phyloP scores from a whole-genome alignment of 768 basidiomycete genomes.

The Mycena venus region DNA sequence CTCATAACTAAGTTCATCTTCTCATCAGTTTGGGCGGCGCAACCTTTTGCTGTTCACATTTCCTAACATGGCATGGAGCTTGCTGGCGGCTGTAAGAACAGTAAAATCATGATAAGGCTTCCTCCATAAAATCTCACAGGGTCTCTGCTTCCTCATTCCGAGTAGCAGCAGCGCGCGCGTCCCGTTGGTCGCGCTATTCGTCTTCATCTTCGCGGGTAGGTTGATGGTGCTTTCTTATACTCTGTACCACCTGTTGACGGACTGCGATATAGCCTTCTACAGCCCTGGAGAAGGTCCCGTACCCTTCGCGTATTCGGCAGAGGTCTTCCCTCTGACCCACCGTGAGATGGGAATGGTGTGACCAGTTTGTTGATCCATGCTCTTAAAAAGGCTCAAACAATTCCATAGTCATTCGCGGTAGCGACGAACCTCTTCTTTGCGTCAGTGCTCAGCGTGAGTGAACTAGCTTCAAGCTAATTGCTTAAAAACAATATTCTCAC shows the following conservation, averaged over 20 bases:
- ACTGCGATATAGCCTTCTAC: constrained; percentile 77
- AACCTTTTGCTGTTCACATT: constrained; percentile 83
- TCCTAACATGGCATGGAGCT: constrained; percentile 83
- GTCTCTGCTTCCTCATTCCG: constrained; percentile 75
- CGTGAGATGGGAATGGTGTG: constrained; percentile 70
- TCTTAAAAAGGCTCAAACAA: constrained; percentile 5
- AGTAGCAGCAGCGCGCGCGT: constrained; percentile 51
- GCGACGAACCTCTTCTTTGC: constrained; percentile 67
- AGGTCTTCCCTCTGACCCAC: constrained; percentile 89
- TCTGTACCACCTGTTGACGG: no score
- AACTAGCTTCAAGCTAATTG: no score
- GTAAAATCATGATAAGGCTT: no score
- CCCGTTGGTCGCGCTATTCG: constrained; percentile 53
- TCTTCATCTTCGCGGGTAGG: constrained; percentile 48
- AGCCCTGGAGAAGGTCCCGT: constrained; percentile 93
- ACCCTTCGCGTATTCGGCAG: constrained; percentile 92
- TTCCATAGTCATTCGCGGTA: constrained; percentile 64
- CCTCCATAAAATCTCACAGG: no score
- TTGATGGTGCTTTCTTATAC: not conserved
- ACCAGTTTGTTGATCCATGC: not conserved
- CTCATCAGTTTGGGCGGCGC: constrained; percentile 74
- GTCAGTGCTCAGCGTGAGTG: constrained; percentile 56
- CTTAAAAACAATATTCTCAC: no score
- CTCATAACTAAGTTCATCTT: not conserved
- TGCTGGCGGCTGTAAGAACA: constrained; percentile 71